A percentile compares a stretch with the other conserved stretches of the same genome.
phyloP scores from a whole-genome alignment of 2,329 filamentous ascomycete species.

The Metarhizium humberi region DNA sequence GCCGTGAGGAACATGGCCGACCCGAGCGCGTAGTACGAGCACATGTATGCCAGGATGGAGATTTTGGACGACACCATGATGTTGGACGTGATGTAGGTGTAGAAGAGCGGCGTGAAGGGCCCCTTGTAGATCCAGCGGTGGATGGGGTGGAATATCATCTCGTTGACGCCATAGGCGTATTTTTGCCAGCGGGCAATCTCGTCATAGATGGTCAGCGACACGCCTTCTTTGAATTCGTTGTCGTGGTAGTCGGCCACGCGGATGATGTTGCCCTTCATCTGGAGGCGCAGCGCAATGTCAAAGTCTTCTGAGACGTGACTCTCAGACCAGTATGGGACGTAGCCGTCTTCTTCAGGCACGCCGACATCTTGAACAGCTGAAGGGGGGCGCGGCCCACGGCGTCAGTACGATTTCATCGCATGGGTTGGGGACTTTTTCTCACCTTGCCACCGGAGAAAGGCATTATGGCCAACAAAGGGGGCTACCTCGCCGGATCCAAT shows the following conservation, averaged over 20 bases:
- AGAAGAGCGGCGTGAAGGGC: slow-evolving; percentile 57
- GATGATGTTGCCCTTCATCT: slow-evolving; percentile 58
- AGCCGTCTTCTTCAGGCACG: slow-evolving; percentile 28
- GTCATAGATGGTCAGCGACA: slow-evolving; percentile 64
- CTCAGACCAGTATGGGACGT: slow-evolving; percentile 67
- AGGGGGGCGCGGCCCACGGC: neutral
- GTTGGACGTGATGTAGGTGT: slow-evolving; percentile 47
- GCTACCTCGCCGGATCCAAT: slow-evolving; percentile 64
- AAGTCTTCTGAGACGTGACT: slow-evolving; percentile 71
- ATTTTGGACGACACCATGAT: slow-evolving; percentile 59
- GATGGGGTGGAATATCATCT: slow-evolving; percentile 61
- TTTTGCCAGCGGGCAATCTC: slow-evolving; percentile 66
- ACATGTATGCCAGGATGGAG: slow-evolving; percentile 62
- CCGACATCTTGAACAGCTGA: slow-evolving; percentile 25
- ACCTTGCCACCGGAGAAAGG: slow-evolving; percentile 56
- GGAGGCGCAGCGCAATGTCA: slow-evolving; percentile 63
- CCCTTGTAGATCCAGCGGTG: slow-evolving; percentile 51
- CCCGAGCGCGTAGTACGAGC: slow-evolving; percentile 64
- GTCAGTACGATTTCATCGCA: neutral
- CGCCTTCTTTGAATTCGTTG: slow-evolving; percentile 64
- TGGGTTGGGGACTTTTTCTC: neutral
- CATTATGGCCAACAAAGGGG: slow-evolving; percentile 72
- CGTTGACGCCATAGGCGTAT: slow-evolving; percentile 63
- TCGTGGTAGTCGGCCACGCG: slow-evolving; percentile 61
- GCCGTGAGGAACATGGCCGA: slow-evolving; percentile 57